Base-by-base conservation (phyloP, 2,329 filamentous ascomycete genomes). In the Diplodia seriata region DNA sequence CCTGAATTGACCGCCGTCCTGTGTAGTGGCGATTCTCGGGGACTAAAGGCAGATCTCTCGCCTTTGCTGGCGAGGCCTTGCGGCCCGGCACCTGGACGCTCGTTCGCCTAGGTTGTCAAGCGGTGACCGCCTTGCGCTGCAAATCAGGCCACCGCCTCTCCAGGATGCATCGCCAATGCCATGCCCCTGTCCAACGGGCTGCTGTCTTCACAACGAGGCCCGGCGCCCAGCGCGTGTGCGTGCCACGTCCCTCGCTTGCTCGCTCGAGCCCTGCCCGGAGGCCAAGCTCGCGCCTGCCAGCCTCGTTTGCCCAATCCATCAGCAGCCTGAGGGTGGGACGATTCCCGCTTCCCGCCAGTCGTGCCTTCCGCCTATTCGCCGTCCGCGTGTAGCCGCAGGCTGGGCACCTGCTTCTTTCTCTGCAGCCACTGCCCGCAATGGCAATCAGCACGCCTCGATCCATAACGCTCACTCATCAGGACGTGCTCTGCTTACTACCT, bases 71-170 rank as follows among this genome's bases (percentile, higher is more conserved):
- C 23, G 36, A 38, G 23, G 12, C 18, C 31, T 36, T 36, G n/a
- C 55, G 29, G 55, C 14, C 23, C 26, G 36, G 40, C 23, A 40
- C 14, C 9, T 14, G 14, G 40, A 12, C 23, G 36, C 40, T 61
- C 40, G 57, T 38, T 50, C 57, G 43, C 59, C 36, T 14, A 26
- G 12, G n/a, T 18, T 31, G 14, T 6, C 40, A 29, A 26, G 40
- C 23, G 23, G 59, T 63, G 43, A 63, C 59, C 47, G 59, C 59
- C 47, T 63, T 38, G 59, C 59, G 33, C 36, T 12, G 59, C 59
- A 63, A 51, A 53, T 63, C 47, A 63, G 59, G 59, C 59, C 59
- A 63, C 59, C 59, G 59, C 59, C 47, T 63, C 47, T 62, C 57
- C 18, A 26, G 20, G 9, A 26, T 26, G 26, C 26, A 26, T 33